phyloP scores from a whole-genome alignment of 306 rosid genomes.

The Lablab purpureus region DNA sequence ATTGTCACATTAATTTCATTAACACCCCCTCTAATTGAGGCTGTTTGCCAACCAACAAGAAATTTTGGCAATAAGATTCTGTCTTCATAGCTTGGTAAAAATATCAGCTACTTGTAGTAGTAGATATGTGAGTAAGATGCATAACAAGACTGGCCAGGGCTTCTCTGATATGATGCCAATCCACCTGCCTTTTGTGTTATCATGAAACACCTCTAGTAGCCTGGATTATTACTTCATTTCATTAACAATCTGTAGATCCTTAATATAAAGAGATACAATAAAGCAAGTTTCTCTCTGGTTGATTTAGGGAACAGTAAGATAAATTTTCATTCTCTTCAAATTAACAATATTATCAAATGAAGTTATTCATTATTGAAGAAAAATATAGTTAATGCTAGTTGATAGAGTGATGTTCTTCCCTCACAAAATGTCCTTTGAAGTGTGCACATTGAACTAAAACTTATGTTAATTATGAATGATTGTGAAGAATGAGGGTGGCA shows the following conservation, averaged over 20 bases:
- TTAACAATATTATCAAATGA: conserved; percentile 12
- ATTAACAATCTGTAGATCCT: conserved; percentile 11
- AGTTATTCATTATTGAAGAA: conserved; percentile 6
- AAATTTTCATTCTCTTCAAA: conserved; percentile 17
- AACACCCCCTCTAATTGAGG: not conserved
- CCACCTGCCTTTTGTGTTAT: not conserved
- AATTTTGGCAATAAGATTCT: not conserved
- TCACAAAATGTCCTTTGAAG: not conserved
- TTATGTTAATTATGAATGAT: not conserved
- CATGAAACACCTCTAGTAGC: not conserved
- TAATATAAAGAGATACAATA: conserved; percentile 23
- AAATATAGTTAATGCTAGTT: not conserved
- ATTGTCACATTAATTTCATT: not conserved
- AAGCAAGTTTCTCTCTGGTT: conserved; percentile 31
- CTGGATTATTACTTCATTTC: not conserved
- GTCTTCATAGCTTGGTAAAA: not conserved
- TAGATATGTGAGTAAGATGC: not conserved
- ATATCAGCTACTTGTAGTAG: not conserved
- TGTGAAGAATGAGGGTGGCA: conserved; percentile 15
- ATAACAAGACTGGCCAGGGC: not conserved
- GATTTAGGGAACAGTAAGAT: not conserved
- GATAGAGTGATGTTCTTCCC: not conserved
- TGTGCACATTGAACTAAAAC: conserved; percentile 23
- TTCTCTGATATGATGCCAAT: not conserved
- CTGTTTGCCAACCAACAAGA: not conserved